phyloP scores from a whole-genome alignment of 192 early-diverging fungal genomes.

The Backusella westeae region DNA sequence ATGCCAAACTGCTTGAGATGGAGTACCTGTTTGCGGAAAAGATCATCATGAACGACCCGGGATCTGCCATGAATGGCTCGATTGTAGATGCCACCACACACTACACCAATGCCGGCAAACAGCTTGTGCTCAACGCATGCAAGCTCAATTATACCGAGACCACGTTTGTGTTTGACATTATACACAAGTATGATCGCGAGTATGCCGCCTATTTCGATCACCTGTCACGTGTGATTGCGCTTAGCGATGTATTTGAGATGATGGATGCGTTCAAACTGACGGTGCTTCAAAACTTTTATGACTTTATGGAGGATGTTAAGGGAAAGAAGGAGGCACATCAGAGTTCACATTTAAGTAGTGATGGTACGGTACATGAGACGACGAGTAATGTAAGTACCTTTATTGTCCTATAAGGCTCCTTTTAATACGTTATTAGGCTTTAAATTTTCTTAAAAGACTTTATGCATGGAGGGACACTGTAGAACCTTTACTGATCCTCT shows the following conservation, averaged over 20 bases:
- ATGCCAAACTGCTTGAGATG: conserved; percentile 62
- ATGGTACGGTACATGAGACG: conserved; percentile 84
- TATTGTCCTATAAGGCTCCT: neutral
- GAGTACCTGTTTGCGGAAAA: conserved; percentile 61
- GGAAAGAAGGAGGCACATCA: conserved; percentile 46
- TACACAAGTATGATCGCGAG: conserved; percentile 42
- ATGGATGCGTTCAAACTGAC: conserved; percentile 42
- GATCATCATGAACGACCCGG: conserved; percentile 58
- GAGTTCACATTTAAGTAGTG: conserved; percentile 54
- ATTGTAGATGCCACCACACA: conserved; percentile 47
- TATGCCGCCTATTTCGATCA: conserved; percentile 42
- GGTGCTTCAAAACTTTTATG: conserved; percentile 57
- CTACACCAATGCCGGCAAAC: conserved; percentile 50
- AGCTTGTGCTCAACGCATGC: conserved; percentile 47
- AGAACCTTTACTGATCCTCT: conserved; percentile 47
- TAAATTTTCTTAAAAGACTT: conserved; percentile 62
- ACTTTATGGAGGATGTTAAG: conserved; percentile 71
- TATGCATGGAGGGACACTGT: conserved; percentile 53
- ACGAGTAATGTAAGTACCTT: conserved; percentile 65
- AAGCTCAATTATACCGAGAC: conserved; percentile 55
- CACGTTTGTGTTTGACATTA: conserved; percentile 68
- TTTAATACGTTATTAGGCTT: conserved; percentile 38
- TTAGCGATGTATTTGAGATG: conserved; percentile 22
- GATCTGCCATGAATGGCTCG: conserved; percentile 43
- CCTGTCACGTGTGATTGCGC: conserved; percentile 35